Conservation (phyloP, 2,329 filamentous ascomycete species). For the Sarocladium strictum region DNA sequence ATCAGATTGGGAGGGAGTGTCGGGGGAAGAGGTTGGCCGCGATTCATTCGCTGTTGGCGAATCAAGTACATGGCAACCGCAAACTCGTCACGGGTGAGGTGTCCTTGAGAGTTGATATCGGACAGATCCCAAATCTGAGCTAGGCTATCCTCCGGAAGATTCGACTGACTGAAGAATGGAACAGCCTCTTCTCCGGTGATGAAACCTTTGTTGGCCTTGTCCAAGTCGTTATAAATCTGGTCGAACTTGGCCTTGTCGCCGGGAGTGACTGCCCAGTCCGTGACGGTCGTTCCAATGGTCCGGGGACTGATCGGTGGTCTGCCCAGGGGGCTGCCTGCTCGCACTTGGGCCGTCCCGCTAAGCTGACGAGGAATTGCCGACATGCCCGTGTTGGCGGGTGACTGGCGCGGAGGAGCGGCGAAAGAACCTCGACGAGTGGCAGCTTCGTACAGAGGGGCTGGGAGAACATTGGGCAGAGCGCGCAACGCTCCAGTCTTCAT, state of each 20-base stretch:
- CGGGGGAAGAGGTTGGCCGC: slow-evolving; percentile 58
- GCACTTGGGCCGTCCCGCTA: slow-evolving; percentile 61
- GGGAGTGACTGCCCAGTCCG: slow-evolving; percentile 76
- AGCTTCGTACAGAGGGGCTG: slow-evolving; percentile 83
- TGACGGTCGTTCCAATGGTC: slow-evolving; percentile 26
- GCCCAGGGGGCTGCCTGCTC: slow-evolving; percentile 54
- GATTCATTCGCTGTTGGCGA: slow-evolving; percentile 74
- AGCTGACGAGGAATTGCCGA: slow-evolving; percentile 77
- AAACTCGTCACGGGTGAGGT: slow-evolving; percentile 83
- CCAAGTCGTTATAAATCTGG: slow-evolving; percentile 74
- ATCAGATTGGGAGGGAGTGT: slow-evolving; percentile 76
- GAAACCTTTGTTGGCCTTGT: slow-evolving; percentile 72
- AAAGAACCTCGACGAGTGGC: slow-evolving; percentile 60
- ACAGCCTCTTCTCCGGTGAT: slow-evolving; percentile 95
- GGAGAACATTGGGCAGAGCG: slow-evolving; percentile 71
- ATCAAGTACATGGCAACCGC: slow-evolving; percentile 98
- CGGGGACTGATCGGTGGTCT: slow-evolving; percentile 42
- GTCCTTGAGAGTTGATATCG: slow-evolving; percentile 86
- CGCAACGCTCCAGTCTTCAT: slow-evolving; percentile 80
- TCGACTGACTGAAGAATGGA: slow-evolving; percentile 87
- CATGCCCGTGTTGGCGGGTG: slow-evolving; percentile 40
- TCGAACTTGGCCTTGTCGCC: slow-evolving; percentile 87
- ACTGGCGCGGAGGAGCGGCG: slow-evolving; percentile 37
- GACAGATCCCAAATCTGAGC: slow-evolving; percentile 97
- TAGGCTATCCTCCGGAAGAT: slow-evolving; percentile 78